phyloP scores from a whole-genome alignment of 441 rosid genomes.

The California macrophylla region DNA sequence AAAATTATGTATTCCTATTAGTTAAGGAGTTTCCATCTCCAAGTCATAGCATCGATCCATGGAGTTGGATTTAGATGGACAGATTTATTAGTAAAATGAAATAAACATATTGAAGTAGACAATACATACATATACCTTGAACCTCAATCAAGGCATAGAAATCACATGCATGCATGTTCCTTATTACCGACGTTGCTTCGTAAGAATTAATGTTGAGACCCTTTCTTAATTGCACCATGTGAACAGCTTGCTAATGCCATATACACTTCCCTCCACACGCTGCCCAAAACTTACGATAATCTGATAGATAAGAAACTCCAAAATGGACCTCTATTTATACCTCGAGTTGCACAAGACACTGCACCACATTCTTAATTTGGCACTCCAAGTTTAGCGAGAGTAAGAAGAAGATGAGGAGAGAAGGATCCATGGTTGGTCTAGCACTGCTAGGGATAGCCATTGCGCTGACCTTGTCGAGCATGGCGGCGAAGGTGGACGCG shows the following conservation, averaged over 20 bases:
- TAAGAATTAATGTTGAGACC: constrained; percentile 9
- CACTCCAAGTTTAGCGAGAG: neutral
- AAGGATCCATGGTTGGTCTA: constrained; percentile 12
- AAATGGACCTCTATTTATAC: neutral
- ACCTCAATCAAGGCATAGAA: constrained; percentile 21
- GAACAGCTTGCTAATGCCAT: constrained; percentile 21
- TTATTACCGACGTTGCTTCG: constrained; percentile 3
- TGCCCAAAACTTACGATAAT: neutral
- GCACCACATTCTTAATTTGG: neutral
- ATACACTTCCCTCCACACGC: neutral
- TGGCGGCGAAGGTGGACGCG: constrained; percentile 25
- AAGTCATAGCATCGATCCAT: no score
- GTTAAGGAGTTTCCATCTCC: no score
- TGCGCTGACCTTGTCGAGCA: constrained; percentile 17
- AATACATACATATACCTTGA: neutral
- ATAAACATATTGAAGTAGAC: no score
- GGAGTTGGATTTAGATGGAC: no score
- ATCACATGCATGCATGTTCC: constrained; percentile 38
- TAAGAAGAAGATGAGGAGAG: neutral
- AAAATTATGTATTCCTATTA: no score
- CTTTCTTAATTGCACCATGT: constrained; percentile 24
- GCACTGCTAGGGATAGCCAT: neutral
- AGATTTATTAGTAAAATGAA: no score
- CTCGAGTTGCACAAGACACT: constrained; percentile 15
- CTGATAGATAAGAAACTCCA: neutral